Evolutionary conservation across 208 protist species (phyloP).

Genomic region (Jaenimonas drosophilae): DNA sequence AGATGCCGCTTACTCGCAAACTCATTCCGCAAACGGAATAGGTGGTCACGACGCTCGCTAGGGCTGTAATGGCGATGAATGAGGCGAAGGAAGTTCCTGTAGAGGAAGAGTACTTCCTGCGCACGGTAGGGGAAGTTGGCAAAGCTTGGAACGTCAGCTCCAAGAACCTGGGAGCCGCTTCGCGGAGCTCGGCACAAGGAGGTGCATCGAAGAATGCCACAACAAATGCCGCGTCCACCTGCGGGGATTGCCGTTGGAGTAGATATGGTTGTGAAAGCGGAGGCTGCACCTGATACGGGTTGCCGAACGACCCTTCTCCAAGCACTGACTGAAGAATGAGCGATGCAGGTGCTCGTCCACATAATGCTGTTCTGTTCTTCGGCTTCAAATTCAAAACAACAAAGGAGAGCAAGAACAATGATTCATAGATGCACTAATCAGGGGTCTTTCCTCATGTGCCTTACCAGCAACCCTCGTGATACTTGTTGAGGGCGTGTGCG

Average conservation of each 20-base stretch:
- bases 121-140: conserved; percentile 59
- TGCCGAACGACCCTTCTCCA: background rate
- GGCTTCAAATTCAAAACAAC: no score
- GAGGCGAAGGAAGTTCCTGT: conserved; percentile 70
- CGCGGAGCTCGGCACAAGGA: no score
- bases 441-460: no score
- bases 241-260: no score
- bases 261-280: background rate
- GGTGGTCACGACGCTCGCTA: conserved; percentile 51
- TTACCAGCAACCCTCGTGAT: no score
- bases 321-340: background rate
- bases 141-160: conserved; percentile 59
- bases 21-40: conserved; percentile 74
- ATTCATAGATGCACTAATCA: no score
- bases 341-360: background rate
- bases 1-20: conserved; percentile 65
- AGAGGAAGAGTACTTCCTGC: conserved; percentile 55
- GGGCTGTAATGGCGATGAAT: conserved; percentile 58
- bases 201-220: no score
- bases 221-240: no score
- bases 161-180: conserved; percentile 57
- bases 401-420: background rate
- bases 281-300: no score
- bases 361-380: no score
- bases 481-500: no score